These are phyloP conservation scores for Agastache rugosa DNA, from an alignment of 257 asterid species.

Conservation along the genomic window DNA sequence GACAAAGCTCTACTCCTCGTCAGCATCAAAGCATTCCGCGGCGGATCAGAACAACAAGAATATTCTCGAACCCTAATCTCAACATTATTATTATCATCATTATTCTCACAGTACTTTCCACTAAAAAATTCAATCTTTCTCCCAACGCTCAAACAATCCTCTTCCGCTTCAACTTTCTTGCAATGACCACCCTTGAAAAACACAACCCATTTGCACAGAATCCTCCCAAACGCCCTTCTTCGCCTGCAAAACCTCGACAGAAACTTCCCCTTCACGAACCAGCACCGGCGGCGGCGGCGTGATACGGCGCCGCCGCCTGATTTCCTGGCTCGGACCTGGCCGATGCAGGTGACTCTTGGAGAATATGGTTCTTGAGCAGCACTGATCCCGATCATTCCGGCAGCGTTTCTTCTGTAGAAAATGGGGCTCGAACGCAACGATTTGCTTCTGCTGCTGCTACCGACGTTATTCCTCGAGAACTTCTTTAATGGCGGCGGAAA, in stretches of 20 bases:
- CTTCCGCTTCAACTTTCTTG: constrained; percentile 48
- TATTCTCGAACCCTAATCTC: constrained; percentile 21
- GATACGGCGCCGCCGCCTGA: constrained; percentile 5
- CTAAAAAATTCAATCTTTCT: constrained; percentile 19
- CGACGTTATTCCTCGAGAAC: constrained; percentile 51
- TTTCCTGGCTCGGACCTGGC: constrained; percentile 59
- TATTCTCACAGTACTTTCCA: not conserved
- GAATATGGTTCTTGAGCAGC: constrained; percentile 70
- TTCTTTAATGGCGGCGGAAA: constrained; percentile 69
- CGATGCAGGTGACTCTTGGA: constrained; percentile 82
- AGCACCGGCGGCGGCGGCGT: constrained; percentile 23
- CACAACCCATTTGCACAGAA: constrained; percentile 46
- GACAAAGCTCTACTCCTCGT: constrained; percentile 62
- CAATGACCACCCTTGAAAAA: constrained; percentile 51
- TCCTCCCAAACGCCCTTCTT: not conserved
- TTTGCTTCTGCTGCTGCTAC: constrained; percentile 62
- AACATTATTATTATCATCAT: not conserved
- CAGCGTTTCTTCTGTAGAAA: constrained; percentile 41
- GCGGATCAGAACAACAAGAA: constrained; percentile 39
- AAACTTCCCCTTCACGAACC: constrained; percentile 34
- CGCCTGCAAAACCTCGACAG: constrained; percentile 18
- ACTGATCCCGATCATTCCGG: constrained; percentile 34
- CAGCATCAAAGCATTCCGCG: constrained; percentile 52
- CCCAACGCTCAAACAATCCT: constrained; percentile 41
- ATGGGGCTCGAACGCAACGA: constrained; percentile 52